Evolutionary conservation across 2,329 filamentous ascomycete species (phyloP), one percentile per base, ranked within the genome.

Genomic region (Beauveria rudraprayagi): DNA sequence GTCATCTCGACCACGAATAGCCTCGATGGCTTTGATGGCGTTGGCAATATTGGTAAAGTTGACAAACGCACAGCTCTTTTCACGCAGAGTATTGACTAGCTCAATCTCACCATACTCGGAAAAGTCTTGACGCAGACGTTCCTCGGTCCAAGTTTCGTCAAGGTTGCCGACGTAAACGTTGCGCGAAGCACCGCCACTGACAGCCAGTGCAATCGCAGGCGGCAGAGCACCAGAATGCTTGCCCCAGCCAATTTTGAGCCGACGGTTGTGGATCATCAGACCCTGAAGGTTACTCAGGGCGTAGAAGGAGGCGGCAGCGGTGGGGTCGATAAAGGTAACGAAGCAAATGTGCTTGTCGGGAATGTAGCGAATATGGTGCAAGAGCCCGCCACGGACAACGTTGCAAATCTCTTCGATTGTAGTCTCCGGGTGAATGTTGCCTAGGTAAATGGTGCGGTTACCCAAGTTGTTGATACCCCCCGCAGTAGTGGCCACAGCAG

Each of bases 11-110:
- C 92, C 90, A 62, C 94, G 87, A 66, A 99, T 87, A 24, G 92
- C 94, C 76, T 99, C 94, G 66, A 99, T 99, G 1, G 94, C 94
- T 80, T 99, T 99, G 81, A 99, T 99, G 56, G 94, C 94, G 69
- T 99, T 99, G 71, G 94, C 94, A 72, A 99, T 99, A 78, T 99
- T 99, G 72, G 94, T 99, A 75, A 99, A 99, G 79, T 99, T 99
- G 73, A 99, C 94, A 73, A 99, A 99, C 0, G 94, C 94, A 74
- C 94, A 99, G 78, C 92, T 97, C 86, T 99, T 99, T 81, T 99
- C 94, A 59, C 94, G 88, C 63, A 99, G 80, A 17, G 94, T 90
- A 77, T 99, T 99, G 65, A 99, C 92, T 65, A 99, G 80, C 77
- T 99, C 94, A 70, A 99, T 97, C 76, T 99, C 94, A 66, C 94